Conservation (phyloP, 441 rosid genomes). For the Aleurites moluccanus region DNA sequence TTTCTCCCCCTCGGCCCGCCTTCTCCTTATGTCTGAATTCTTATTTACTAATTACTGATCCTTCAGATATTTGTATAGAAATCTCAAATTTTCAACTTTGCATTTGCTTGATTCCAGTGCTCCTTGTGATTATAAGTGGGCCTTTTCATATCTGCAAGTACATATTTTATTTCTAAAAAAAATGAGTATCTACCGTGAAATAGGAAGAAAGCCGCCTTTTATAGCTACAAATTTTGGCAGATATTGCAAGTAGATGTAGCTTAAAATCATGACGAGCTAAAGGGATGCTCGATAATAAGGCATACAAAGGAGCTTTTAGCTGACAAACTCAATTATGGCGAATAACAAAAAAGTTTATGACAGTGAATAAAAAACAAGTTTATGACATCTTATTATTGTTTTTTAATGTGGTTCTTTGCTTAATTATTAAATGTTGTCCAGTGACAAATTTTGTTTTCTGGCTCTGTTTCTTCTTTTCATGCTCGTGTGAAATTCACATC, state of each 20-base stretch:
- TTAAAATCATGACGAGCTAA: neutral
- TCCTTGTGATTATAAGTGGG: neutral
- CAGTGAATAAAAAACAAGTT: neutral
- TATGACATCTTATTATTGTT: neutral
- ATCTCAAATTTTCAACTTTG: neutral
- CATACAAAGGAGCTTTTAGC: neutral
- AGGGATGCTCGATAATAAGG: neutral
- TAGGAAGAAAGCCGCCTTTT: neutral
- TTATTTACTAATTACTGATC: neutral
- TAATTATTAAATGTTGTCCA: neutral
- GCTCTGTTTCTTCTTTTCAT: neutral
- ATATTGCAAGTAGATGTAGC: neutral
- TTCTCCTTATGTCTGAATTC: neutral
- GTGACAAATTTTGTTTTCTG: neutral
- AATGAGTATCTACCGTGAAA: neutral
- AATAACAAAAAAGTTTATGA: neutral
- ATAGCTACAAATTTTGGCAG: neutral
- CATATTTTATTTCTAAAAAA: neutral
- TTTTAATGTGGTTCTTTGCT: neutral
- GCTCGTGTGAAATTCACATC: neutral
- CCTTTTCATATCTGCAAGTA: neutral
- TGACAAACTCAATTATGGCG: neutral
- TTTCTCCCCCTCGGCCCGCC: neutral
- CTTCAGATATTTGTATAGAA: neutral
- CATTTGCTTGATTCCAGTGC: neutral